Conservation (phyloP, 768 basidiomycete genomes). For the Naganishia antarctica region DNA sequence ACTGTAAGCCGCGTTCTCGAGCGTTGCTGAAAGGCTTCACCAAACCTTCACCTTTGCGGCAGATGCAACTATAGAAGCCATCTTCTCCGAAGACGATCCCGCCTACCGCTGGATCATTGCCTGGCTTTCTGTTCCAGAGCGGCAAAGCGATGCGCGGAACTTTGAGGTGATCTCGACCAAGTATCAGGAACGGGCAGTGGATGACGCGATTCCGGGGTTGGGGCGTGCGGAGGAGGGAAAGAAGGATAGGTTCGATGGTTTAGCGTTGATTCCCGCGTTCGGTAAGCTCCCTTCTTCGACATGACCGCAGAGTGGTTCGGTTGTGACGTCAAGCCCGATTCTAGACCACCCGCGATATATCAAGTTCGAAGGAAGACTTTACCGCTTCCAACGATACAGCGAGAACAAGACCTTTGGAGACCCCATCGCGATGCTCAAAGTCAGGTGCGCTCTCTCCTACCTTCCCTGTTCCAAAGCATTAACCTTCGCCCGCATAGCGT, state of each 20-base stretch:
- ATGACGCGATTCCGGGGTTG: too few species aligned
- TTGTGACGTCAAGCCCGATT: too few species aligned
- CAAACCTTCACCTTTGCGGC: too few species aligned
- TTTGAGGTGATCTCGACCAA: constrained; percentile 18
- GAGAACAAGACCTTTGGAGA: constrained; percentile 23
- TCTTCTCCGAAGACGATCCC: constrained; percentile 22
- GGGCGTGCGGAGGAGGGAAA: neutral
- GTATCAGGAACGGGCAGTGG: neutral
- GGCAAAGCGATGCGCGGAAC: constrained; percentile 17
- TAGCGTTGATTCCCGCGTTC: neutral
- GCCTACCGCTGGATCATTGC: constrained; percentile 27
- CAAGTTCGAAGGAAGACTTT: constrained; percentile 17
- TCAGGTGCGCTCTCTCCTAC: neutral
- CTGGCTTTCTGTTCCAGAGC: constrained; percentile 24
- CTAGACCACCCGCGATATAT: constrained; percentile 7
- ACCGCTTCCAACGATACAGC: constrained; percentile 9
- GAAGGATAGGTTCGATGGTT: neutral
- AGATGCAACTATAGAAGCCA: constrained; percentile 24
- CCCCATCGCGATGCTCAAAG: constrained; percentile 13
- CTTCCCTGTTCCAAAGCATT: neutral
- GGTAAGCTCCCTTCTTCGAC: neutral
- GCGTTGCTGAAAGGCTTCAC: too few species aligned
- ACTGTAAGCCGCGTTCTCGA: neutral
- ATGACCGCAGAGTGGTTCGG: too few species aligned
- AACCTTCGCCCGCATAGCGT: neutral